phyloP scores from a whole-genome alignment of 352 stramenopile species.

The Globisporangium nunn region DNA sequence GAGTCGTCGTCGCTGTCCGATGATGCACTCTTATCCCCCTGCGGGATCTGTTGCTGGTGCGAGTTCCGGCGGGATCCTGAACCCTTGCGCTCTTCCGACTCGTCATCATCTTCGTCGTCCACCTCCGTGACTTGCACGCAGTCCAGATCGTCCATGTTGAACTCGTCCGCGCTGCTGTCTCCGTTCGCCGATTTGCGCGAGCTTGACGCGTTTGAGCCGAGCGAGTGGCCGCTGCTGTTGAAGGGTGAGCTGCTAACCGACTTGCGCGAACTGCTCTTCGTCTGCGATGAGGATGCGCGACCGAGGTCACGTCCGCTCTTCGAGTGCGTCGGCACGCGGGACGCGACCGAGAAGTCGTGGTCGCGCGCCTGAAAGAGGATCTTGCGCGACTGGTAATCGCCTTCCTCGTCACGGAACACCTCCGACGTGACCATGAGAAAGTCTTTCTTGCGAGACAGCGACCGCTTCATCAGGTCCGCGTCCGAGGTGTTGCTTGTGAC shows the following conservation, averaged over 20 bases:
- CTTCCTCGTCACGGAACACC: slow-evolving; percentile 80
- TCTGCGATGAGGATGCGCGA: slow-evolving; percentile 31
- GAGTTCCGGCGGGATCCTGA: slow-evolving; percentile 11
- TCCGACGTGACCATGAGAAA: slow-evolving; percentile 89
- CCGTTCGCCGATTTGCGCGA: slow-evolving; percentile 26
- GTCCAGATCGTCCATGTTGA: slow-evolving; percentile 72
- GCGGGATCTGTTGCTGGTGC: slow-evolving; percentile 16
- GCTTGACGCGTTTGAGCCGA: slow-evolving; percentile 32
- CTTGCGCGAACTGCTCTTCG: slow-evolving; percentile 42
- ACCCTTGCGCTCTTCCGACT: slow-evolving; percentile 23
- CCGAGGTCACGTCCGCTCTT: slow-evolving; percentile 57
- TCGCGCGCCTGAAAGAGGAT: slow-evolving; percentile 84
- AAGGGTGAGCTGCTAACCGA: slow-evolving; percentile 37
- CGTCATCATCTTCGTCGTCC: slow-evolving; percentile 66
- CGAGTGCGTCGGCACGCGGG: slow-evolving; percentile 62
- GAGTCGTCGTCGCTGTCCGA: slow-evolving; percentile 46
- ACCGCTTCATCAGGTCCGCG: slow-evolving; percentile 74
- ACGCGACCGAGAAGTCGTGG: slow-evolving; percentile 82
- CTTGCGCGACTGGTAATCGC: slow-evolving; percentile 84
- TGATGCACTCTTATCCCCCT: slow-evolving; percentile 16
- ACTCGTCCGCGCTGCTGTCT: slow-evolving; percentile 34
- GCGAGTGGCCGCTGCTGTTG: slow-evolving; percentile 30
- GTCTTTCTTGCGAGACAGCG: slow-evolving; percentile 82
- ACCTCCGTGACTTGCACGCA: slow-evolving; percentile 72
- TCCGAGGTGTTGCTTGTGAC: slow-evolving; percentile 31